Base-by-base conservation (phyloP, 2,329 filamentous ascomycete species). In the Penicillium sp. region DNA sequence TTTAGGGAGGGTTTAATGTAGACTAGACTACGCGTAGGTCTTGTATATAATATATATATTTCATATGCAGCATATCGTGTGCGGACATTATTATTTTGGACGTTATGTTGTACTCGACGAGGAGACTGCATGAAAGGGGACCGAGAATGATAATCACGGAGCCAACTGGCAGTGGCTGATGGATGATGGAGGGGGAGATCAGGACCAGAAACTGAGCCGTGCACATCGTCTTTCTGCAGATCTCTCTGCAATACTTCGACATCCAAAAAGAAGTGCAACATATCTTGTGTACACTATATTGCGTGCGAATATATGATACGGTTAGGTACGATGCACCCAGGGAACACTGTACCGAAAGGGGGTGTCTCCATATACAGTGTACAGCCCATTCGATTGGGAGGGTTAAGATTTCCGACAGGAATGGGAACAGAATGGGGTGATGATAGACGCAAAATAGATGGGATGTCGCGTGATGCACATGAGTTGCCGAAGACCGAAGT, bases 161-260 rank as follows among this genome's bases (percentile, higher is more conserved):
- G 25, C 53, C 43, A 48, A 45, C 50, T 39, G 41, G 41, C 48
- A 47, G 36, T 41, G 25, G 53, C 50, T 39, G 44, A 33, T 38
- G 25, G 49, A 43, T 41, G 44, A 61, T 61, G 60, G 62, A 63
- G 57, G 60, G 60, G 53, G 58, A 57, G 57, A 60, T 60, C 52
- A 45, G 8, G 38, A 44, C 59, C 55, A 47, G 11, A 52, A 36
- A 45, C 46, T 57, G 55, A 63, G 55, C 59, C 62, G 62, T 63
- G 63, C 58, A 60, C 56, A 39, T 46, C 29, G 13, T 21, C 53
- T 44, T 52, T 34, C 19, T 27, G 40, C 39, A 53, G 43, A 48
- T 49, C 44, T 39, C 27, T 46, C 50, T 58, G 54, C 41, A 55
- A 53, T 54, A 21, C 27, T 1, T 6, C 3, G 5, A 16, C 15